Evolutionary conservation across 2,329 filamentous ascomycete genomes (phyloP).

Genomic region (Fusarium transvaalense): DNA sequence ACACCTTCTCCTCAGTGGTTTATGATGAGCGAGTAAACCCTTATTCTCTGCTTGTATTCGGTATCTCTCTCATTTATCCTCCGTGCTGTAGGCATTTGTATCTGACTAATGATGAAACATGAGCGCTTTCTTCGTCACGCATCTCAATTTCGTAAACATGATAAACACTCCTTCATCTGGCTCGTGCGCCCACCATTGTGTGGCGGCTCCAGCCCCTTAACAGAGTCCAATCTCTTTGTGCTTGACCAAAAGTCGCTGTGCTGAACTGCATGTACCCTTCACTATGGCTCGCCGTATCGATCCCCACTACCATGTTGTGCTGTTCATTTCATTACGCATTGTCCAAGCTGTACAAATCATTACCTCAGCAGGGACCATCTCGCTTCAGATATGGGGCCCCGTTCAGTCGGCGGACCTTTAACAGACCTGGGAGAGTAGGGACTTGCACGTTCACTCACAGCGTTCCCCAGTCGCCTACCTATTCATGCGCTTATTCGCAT

Average conservation of each 20-base stretch:
- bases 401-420: slow-evolving; percentile 28
- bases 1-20: slow-evolving; percentile 13
- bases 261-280: slow-evolving; percentile 38
- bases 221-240: slow-evolving; percentile 44
- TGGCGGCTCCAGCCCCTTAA: slow-evolving; percentile 47
- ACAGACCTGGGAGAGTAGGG: slow-evolving; percentile 29
- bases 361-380: slow-evolving; percentile 36
- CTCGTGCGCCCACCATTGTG: slow-evolving; percentile 37
- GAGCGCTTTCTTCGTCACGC: slow-evolving; percentile 6
- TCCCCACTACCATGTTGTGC: slow-evolving; percentile 16
- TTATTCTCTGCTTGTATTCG: background rate
- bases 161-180: slow-evolving; percentile 33
- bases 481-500: slow-evolving; percentile 11
- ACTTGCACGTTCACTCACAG: slow-evolving; percentile 9
- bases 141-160: slow-evolving; percentile 15
- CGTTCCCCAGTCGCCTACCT: slow-evolving; percentile 9
- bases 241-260: slow-evolving; percentile 29
- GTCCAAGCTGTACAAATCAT: slow-evolving; percentile 34
- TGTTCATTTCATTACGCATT: slow-evolving; percentile 27
- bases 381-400: slow-evolving; percentile 9
- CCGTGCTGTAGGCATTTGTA: background rate
- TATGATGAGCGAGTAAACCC: slow-evolving; percentile 15
- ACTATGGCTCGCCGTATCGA: slow-evolving; percentile 36
- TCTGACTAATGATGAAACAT: slow-evolving; percentile 28
- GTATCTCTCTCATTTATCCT: background rate